A percentile compares a stretch with the other conserved stretches of the same genome.
phyloP scores from a whole-genome alignment of 768 basidiomycete species.

The Sistotremastrum niveocremeum region DNA sequence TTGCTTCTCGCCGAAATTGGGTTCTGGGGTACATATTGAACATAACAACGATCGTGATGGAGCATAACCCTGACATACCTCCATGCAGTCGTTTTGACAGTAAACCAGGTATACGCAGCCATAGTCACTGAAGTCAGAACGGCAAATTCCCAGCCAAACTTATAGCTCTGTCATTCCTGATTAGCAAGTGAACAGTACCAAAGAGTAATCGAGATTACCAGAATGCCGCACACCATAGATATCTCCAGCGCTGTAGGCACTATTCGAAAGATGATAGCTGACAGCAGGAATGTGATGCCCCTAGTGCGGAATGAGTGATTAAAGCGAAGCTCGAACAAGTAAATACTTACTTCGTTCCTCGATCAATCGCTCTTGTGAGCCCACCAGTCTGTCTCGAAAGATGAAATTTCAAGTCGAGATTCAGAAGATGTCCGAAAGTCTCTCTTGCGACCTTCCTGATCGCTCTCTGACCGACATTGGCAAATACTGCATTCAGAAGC shows the following conservation, averaged over 20 bases:
- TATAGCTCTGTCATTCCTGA: slow-evolving; percentile 56
- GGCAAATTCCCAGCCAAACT: slow-evolving; percentile 96
- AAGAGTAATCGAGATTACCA: slow-evolving; percentile 40
- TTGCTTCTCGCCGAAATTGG: slow-evolving; percentile 85
- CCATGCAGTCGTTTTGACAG: slow-evolving; percentile 92
- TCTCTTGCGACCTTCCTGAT: slow-evolving; percentile 92
- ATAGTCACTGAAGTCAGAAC: slow-evolving; percentile 77
- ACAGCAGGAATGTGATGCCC: slow-evolving; percentile 91
- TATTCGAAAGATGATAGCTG: slow-evolving; percentile 88
- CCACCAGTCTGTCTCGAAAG: slow-evolving; percentile 90
- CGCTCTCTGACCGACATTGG: slow-evolving; percentile 87
- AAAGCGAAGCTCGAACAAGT: neutral
- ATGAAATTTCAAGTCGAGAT: slow-evolving; percentile 87
- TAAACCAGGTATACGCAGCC: slow-evolving; percentile 93
- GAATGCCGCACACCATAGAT: slow-evolving; percentile 90
- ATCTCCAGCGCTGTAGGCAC: slow-evolving; percentile 95
- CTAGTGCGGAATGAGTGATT: slow-evolving; percentile 26
- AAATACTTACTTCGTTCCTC: slow-evolving; percentile 78
- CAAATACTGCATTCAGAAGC: slow-evolving; percentile 89
- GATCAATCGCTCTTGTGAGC: slow-evolving; percentile 88
- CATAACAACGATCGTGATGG: too few relatives aligned
- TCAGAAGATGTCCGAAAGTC: slow-evolving; percentile 86
- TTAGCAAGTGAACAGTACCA: neutral
- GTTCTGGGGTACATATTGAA: slow-evolving; percentile 37
- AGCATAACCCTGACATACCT: slow-evolving; percentile 34